Evolutionary conservation across 73 alveolate species (phyloP).

Genomic region (Paramecium octaurelia): DNA sequence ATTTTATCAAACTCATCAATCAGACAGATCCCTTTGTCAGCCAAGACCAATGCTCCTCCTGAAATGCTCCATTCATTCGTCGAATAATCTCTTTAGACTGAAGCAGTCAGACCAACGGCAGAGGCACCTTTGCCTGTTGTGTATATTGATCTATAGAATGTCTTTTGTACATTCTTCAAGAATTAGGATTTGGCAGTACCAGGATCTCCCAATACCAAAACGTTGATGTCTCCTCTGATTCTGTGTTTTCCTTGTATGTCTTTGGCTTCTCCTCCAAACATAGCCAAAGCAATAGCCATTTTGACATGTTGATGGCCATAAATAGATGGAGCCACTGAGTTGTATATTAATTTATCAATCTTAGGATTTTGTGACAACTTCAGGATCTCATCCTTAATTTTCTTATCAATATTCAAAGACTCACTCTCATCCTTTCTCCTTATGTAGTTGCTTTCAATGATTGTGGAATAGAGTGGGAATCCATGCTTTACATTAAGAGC

Average conservation of each 20-base stretch:
- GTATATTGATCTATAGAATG: slow-evolving; percentile 87
- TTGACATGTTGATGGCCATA: slow-evolving; percentile 97
- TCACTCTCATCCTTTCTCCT: slow-evolving; percentile 90
- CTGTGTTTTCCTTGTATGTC: slow-evolving; percentile 98
- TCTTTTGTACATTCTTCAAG: slow-evolving; percentile 97
- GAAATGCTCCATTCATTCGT: slow-evolving; percentile 98
- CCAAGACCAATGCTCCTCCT: slow-evolving; percentile 99
- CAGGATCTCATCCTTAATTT: slow-evolving; percentile 89
- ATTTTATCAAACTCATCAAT: slow-evolving; percentile 99
- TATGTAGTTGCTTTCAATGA: slow-evolving; percentile 94
- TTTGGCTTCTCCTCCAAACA: slow-evolving; percentile 99
- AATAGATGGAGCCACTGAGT: slow-evolving; percentile 98
- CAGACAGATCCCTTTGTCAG: slow-evolving; percentile 96
- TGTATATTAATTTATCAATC: slow-evolving; percentile 85
- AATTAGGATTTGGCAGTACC: slow-evolving; percentile 98
- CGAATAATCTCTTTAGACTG: slow-evolving; percentile 97
- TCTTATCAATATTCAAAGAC: slow-evolving; percentile 85
- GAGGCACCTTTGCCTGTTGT: slow-evolving; percentile 99
- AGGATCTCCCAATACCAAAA: slow-evolving; percentile 94
- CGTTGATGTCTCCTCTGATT: slow-evolving; percentile 99
- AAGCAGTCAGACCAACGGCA: slow-evolving; percentile 99
- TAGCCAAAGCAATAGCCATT: slow-evolving; percentile 90
- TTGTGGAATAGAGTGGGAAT: slow-evolving; percentile 95
- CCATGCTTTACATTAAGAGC: slow-evolving; percentile 95
- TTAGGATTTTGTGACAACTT: slow-evolving; percentile 87